Percentiles rank a stretch among this genome's conserved stretches.
These are phyloP conservation scores for Blastobotrys peoriensis DNA, from an alignment of 805 yeast genomes.

Conservation along the genomic window DNA sequence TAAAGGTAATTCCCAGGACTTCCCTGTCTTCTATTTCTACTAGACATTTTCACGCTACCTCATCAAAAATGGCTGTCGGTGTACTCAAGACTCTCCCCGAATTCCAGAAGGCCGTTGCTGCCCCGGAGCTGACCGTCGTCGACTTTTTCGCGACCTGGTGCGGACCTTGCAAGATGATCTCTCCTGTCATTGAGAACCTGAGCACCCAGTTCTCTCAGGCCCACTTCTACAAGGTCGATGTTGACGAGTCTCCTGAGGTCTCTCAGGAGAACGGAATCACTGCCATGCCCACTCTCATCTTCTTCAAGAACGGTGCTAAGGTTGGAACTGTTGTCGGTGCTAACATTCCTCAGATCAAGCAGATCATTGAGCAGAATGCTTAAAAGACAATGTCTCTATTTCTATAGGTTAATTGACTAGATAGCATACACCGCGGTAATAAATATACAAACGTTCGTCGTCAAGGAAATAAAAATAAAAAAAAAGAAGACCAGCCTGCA, in stretches of 20 bases:
- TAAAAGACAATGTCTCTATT: conserved; percentile 8
- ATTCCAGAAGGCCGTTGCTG: conserved; percentile 58
- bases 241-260: conserved; percentile 69
- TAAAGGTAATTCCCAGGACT: background rate
- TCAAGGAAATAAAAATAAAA: background rate
- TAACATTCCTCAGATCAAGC: conserved; percentile 50
- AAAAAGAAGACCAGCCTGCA: too few species aligned
- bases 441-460: background rate
- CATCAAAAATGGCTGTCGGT: conserved; percentile 42
- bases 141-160: conserved; percentile 99
- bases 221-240: conserved; percentile 88
- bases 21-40: conserved; percentile 1
- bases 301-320: conserved; percentile 77
- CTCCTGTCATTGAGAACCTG: conserved; percentile 86
- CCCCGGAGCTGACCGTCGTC: conserved; percentile 74
- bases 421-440: background rate
- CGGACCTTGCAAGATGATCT: conserved; percentile 97
- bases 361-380: conserved; percentile 57
- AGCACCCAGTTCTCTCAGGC: conserved; percentile 45
- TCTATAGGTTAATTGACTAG: background rate
- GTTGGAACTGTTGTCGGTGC: conserved; percentile 84
- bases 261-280: conserved; percentile 65
- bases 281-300: conserved; percentile 63
- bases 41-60: conserved; percentile 12
- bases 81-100: conserved; percentile 47